Evolutionary conservation across 805 yeast species (phyloP).

Genomic region (Candida manassasensis): DNA sequence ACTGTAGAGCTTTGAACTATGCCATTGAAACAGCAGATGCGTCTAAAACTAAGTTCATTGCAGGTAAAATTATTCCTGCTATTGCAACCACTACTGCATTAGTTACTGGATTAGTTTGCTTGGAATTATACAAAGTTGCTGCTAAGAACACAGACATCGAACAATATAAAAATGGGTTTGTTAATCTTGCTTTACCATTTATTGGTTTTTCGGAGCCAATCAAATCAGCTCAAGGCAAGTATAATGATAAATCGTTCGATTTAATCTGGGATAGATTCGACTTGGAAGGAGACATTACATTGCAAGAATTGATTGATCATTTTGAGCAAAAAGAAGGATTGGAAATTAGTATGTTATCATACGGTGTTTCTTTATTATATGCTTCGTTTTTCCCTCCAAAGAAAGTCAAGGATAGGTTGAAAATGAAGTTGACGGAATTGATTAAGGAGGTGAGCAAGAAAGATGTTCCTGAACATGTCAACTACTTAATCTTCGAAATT

Average conservation of each 20-base stretch:
- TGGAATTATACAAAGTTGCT: constrained; percentile 87
- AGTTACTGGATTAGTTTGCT: constrained; percentile 90
- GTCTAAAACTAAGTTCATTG: constrained; percentile 90
- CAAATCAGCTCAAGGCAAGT: constrained; percentile 75
- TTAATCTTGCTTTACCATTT: constrained; percentile 90
- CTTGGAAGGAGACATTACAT: constrained; percentile 68
- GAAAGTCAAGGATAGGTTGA: constrained; percentile 75
- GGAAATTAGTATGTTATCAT: constrained; percentile 85
- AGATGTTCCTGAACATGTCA: constrained; percentile 67
- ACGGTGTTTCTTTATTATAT: constrained; percentile 82
- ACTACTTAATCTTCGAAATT: constrained; percentile 79
- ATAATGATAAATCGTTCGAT: constrained; percentile 75
- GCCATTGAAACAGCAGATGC: constrained; percentile 84
- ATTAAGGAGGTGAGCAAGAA: constrained; percentile 84
- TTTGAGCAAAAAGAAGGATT: constrained; percentile 82
- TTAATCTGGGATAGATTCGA: constrained; percentile 95
- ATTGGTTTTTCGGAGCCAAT: constrained; percentile 96
- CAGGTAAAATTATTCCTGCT: constrained; percentile 98
- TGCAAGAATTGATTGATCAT: constrained; percentile 65
- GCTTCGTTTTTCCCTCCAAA: constrained; percentile 93
- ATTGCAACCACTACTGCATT: constrained; percentile 98
- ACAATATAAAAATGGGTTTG: constrained; percentile 86
- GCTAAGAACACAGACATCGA: constrained; percentile 73
- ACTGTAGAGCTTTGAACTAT: constrained; percentile 91
- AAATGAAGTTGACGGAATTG: constrained; percentile 63